Evolutionary conservation across 106 monocot genomes (phyloP).

Genomic region (Apostasia shenzhenica): DNA sequence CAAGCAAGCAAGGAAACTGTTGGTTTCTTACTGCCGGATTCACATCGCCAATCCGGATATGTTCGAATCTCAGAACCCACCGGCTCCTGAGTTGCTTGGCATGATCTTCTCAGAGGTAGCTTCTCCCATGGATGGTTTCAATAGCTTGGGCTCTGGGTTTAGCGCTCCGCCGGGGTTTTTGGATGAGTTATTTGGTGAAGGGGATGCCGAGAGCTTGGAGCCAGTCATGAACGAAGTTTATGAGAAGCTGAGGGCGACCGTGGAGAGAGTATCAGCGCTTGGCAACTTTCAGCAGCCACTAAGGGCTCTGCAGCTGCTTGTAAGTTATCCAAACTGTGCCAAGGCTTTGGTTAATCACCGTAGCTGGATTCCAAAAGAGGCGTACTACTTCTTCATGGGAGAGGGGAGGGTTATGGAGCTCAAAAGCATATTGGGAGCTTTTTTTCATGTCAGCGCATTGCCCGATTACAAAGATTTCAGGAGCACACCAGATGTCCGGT

Average conservation of each 20-base stretch:
- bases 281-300: constrained; percentile 97
- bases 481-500: constrained; percentile 88
- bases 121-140: constrained; percentile 40
- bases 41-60: constrained; percentile 75
- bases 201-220: constrained; percentile 64
- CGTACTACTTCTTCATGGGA: constrained; percentile 23
- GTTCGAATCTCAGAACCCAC: constrained; percentile 18
- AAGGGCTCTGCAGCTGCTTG: constrained; percentile 53
- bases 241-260: constrained; percentile 45
- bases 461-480: constrained; percentile 66
- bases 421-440: constrained; percentile 69
- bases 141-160: constrained; percentile 24
- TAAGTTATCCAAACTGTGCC: constrained; percentile 64
- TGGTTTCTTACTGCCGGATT: constrained; percentile 63
- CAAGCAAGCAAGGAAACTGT: constrained; percentile 31
- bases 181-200: constrained; percentile 70
- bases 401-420: constrained; percentile 73
- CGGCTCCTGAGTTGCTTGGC: constrained; percentile 26
- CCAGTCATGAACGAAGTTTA: constrained; percentile 48
- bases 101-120: constrained; percentile 61
- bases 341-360: constrained; percentile 83
- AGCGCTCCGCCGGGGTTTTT: constrained; percentile 59
- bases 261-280: constrained; percentile 58
- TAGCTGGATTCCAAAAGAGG: constrained; percentile 60
- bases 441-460: constrained; percentile 83